Evolutionary conservation across 768 basidiomycete species (phyloP).

Genomic region (Pisolithus microcarpus): DNA sequence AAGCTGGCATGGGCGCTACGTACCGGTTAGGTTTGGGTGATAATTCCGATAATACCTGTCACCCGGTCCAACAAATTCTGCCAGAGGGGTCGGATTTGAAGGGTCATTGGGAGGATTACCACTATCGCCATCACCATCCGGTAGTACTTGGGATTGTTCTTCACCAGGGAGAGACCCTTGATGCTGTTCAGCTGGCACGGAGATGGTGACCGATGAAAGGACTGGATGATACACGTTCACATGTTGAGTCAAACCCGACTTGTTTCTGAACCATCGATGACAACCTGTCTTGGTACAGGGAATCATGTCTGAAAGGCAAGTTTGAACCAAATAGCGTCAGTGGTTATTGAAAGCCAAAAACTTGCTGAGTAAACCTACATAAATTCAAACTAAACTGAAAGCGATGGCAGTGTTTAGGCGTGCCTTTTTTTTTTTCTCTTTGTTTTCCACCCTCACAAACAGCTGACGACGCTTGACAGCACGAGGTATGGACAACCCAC

Average conservation of each 20-base stretch:
- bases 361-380: too few species aligned
- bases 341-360: too few species aligned
- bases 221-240: background rate
- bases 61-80: background rate
- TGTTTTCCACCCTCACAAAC: background rate
- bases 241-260: background rate
- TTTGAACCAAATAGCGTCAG: too few species aligned
- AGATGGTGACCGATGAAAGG: background rate
- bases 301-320: too few species aligned
- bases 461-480: too few species aligned
- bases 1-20: background rate
- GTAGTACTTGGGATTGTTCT: background rate
- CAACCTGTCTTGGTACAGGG: too few species aligned
- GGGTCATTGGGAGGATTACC: background rate
- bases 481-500: background rate
- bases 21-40: conserved; percentile 1
- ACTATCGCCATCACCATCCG: background rate
- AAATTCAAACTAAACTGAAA: too few species aligned
- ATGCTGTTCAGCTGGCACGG: background rate
- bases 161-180: background rate
- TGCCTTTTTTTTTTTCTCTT: background rate
- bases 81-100: background rate
- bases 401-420: too few species aligned
- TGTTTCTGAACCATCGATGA: background rate
- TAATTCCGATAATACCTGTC: conserved; percentile 5